phyloP scores from a whole-genome alignment of 2,329 filamentous ascomycete species.

The Penicillium psychrosexuale region DNA sequence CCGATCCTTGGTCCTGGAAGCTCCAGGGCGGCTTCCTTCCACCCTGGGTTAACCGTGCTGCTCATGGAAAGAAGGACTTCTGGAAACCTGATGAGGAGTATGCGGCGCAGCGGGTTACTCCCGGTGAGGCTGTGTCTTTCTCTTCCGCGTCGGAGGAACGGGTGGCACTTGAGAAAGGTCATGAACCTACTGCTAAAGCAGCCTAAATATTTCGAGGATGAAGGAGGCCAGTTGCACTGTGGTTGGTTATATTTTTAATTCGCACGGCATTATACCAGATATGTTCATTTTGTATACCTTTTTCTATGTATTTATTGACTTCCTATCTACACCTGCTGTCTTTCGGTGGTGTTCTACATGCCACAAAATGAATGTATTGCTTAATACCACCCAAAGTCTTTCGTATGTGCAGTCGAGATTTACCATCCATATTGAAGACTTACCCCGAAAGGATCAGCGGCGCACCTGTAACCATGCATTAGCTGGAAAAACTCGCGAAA shows the following conservation, averaged over 20 bases:
- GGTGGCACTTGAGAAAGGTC: conserved; percentile 16
- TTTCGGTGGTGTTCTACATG: not conserved
- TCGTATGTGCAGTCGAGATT: too few species aligned
- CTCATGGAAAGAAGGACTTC: conserved; percentile 68
- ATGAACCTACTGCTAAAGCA: not conserved
- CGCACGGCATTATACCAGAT: not conserved
- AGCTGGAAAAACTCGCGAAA: too few species aligned
- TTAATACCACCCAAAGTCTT: not conserved
- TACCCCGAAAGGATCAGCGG: too few species aligned
- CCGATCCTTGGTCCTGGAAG: conserved; percentile 77
- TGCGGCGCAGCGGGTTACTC: conserved; percentile 6
- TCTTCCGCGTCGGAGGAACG: conserved; percentile 17
- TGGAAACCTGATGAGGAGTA: conserved; percentile 51
- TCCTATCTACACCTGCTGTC: not conserved
- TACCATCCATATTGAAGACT: too few species aligned
- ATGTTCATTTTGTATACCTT: not conserved
- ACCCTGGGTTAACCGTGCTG: conserved; percentile 65
- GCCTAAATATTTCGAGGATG: not conserved
- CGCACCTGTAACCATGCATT: too few species aligned
- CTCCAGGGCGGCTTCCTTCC: conserved; percentile 72
- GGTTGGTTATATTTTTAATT: not conserved
- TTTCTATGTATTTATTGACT: not conserved
- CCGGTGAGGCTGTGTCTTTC: conserved; percentile 14
- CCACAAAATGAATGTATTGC: not conserved
- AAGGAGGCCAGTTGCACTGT: not conserved